phyloP scores from a whole-genome alignment of 495 filamentous ascomycete species.

The Penicilliopsis zonata region DNA sequence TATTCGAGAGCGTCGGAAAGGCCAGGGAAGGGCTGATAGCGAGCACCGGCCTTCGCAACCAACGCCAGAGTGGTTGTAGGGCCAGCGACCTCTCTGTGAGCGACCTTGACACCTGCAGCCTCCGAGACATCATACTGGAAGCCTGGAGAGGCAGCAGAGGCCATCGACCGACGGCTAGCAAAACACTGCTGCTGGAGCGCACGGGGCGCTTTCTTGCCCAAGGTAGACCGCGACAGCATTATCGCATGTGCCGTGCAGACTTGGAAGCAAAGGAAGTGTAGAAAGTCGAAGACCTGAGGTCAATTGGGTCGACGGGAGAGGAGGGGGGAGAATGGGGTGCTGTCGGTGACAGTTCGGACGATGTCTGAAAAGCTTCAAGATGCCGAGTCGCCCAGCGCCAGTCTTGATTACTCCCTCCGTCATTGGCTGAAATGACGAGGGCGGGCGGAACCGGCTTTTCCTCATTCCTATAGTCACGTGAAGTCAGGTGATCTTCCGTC shows the following conservation, averaged over 20 bases:
- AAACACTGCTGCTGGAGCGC: slow-evolving; percentile 56
- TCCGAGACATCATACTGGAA: slow-evolving; percentile 84
- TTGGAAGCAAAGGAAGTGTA: slow-evolving; percentile 10
- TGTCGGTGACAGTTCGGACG: slow-evolving; percentile 18
- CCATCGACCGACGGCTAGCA: slow-evolving; percentile 59
- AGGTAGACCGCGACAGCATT: slow-evolving; percentile 78
- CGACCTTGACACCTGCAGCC: slow-evolving; percentile 77
- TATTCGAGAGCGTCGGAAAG: slow-evolving; percentile 80
- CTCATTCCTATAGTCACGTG: slow-evolving; percentile 18
- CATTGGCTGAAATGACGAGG: slow-evolving; percentile 29
- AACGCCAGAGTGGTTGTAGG: slow-evolving; percentile 83
- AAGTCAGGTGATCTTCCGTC: slow-evolving; percentile 17
- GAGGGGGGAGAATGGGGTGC: slow-evolving; percentile 12
- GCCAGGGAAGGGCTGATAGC: slow-evolving; percentile 82
- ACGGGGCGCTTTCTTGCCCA: slow-evolving; percentile 66
- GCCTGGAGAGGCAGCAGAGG: slow-evolving; percentile 66
- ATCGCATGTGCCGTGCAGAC: slow-evolving; percentile 39
- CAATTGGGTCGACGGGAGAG: slow-evolving; percentile 29
- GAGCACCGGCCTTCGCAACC: slow-evolving; percentile 83
- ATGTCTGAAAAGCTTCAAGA: slow-evolving; percentile 40
- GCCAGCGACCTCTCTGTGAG: slow-evolving; percentile 73
- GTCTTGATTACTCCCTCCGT: slow-evolving; percentile 27
- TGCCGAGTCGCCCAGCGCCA: slow-evolving; percentile 14
- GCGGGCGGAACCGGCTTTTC: slow-evolving; percentile 36
- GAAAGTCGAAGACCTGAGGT: slow-evolving; percentile 24